phyloP scores from a whole-genome alignment of 257 asterid genomes.

The Solanum raphanifolium region DNA sequence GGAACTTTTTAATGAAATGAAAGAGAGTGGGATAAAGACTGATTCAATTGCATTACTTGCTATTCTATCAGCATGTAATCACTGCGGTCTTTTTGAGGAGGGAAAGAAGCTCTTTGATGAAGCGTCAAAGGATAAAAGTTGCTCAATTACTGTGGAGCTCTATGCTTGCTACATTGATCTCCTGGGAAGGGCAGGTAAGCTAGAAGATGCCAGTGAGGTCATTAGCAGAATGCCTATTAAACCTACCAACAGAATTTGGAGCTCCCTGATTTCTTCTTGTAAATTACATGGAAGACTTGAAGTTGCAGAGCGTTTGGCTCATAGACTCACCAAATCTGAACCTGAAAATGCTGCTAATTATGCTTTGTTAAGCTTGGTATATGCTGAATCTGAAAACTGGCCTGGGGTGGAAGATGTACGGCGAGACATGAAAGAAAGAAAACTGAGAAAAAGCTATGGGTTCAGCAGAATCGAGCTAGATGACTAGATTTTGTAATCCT shows the following conservation, averaged over 20 bases:
- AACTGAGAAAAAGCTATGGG: slow-evolving; percentile 28
- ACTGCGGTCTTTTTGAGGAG: slow-evolving; percentile 47
- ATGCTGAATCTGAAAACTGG: slow-evolving; percentile 65
- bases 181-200: slow-evolving; percentile 64
- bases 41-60: slow-evolving; percentile 53
- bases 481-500: not conserved
- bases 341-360: slow-evolving; percentile 62
- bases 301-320: slow-evolving; percentile 39
- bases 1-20: slow-evolving; percentile 38
- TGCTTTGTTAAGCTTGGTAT: slow-evolving; percentile 42
- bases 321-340: slow-evolving; percentile 32
- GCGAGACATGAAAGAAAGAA: slow-evolving; percentile 31
- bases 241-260: slow-evolving; percentile 35
- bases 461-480: slow-evolving; percentile 40
- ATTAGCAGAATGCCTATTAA: slow-evolving; percentile 29
- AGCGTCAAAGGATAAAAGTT: slow-evolving; percentile 19
- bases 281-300: slow-evolving; percentile 52
- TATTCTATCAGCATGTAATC: slow-evolving; percentile 45
- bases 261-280: slow-evolving; percentile 47
- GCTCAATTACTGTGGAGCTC: slow-evolving; percentile 31
- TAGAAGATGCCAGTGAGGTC: slow-evolving; percentile 42
- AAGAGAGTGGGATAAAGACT: slow-evolving; percentile 23
- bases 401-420: slow-evolving; percentile 44
- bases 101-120: slow-evolving; percentile 34
- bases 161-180: slow-evolving; percentile 62